Evolutionary conservation across 2,329 filamentous ascomycete genomes (phyloP).

Genomic region (Aspergillus sp.): DNA sequence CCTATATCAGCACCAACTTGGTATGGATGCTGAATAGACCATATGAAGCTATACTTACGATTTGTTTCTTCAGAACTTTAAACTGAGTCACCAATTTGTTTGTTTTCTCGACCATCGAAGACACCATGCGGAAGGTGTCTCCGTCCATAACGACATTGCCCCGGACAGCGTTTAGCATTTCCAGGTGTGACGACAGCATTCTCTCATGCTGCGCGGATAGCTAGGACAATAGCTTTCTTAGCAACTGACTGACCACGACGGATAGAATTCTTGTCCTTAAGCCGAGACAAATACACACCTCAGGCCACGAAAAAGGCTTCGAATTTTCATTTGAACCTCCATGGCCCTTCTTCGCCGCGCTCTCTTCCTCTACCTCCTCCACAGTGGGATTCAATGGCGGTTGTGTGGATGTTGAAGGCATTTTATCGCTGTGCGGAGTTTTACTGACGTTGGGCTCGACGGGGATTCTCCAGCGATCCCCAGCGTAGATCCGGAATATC

Average conservation of each 20-base stretch:
- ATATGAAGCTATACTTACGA: constrained; percentile 27
- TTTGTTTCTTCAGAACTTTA: constrained; percentile 30
- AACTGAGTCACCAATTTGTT: constrained; percentile 37
- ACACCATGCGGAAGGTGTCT: constrained; percentile 30
- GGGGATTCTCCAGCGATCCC: not conserved
- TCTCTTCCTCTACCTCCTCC: constrained; percentile 14
- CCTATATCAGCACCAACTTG: not conserved
- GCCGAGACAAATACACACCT: constrained; percentile 14
- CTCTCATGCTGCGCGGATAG: constrained; percentile 41
- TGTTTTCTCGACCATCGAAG: constrained; percentile 38
- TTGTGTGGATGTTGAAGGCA: constrained; percentile 1
- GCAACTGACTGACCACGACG: not conserved
- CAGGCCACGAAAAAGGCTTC: constrained; percentile 15
- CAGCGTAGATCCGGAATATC: not conserved
- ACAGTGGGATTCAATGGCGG: constrained; percentile 15
- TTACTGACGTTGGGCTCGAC: constrained; percentile 14
- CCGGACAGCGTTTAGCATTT: constrained; percentile 36
- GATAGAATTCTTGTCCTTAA: not conserved
- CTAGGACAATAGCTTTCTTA: constrained; percentile 16
- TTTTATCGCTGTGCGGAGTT: constrained; percentile 3
- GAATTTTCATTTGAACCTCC: not conserved
- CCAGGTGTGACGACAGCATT: constrained; percentile 37
- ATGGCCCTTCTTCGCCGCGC: not conserved
- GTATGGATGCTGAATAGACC: too few relatives aligned
- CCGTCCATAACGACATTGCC: constrained; percentile 25